These are phyloP conservation scores for Wakefieldia striispora DNA, from an alignment of 768 basidiomycete species.

Conservation along the genomic window DNA sequence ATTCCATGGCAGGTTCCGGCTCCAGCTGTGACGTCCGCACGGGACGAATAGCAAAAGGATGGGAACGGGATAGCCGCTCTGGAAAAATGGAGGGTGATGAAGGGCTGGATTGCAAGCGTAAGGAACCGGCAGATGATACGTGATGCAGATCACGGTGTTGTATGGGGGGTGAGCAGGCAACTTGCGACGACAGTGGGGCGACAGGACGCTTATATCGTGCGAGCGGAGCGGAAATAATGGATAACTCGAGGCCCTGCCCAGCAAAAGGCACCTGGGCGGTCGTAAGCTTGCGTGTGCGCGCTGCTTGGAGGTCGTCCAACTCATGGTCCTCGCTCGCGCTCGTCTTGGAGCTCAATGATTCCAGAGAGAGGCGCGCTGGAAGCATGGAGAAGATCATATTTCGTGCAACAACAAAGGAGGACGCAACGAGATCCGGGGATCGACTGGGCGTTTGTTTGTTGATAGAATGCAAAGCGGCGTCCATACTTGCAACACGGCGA, in stretches of 20 bases:
- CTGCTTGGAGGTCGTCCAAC: slow-evolving; percentile 15
- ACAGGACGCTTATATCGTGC: background rate
- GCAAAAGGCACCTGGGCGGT: background rate
- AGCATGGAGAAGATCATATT: slow-evolving; percentile 23
- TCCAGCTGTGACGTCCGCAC: slow-evolving; percentile 33
- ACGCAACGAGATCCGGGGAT: slow-evolving; percentile 8
- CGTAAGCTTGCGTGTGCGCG: background rate
- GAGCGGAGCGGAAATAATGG: slow-evolving; percentile 1
- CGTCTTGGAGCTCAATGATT: slow-evolving; percentile 28
- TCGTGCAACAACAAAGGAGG: slow-evolving; percentile 21
- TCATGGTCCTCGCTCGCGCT: slow-evolving; percentile 31
- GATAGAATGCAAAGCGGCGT: background rate
- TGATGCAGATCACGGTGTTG: background rate
- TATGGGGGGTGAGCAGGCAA: background rate
- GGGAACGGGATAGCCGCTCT: slow-evolving; percentile 4
- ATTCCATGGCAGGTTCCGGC: slow-evolving; percentile 33
- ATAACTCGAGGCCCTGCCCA: slow-evolving; percentile 15
- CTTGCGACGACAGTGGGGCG: background rate
- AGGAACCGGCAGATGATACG: background rate
- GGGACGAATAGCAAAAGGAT: slow-evolving; percentile 19
- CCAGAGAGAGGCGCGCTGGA: slow-evolving; percentile 29
- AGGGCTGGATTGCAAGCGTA: background rate
- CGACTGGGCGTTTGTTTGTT: background rate
- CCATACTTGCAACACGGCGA: background rate
- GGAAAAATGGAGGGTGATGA: background rate